Percentiles rank a stretch among this genome's conserved stretches.
Evolutionary conservation across 495 filamentous ascomycete genomes (phyloP).

Genomic region (Penicillium parvum): DNA sequence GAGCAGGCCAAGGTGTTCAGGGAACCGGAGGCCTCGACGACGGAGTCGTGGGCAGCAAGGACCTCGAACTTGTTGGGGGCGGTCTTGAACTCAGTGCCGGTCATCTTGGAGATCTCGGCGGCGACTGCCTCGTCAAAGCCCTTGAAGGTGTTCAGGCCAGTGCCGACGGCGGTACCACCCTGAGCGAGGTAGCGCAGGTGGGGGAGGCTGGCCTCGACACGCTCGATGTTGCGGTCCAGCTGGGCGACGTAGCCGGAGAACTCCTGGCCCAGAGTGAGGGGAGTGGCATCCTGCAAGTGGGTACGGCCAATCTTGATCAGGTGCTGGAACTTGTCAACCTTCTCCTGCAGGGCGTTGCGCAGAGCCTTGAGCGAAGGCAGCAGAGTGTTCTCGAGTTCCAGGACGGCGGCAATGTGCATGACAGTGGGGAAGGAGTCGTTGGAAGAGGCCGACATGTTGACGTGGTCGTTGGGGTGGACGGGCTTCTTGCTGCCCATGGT

Average conservation of each 20-base stretch:
- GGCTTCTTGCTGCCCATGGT: constrained; percentile 94
- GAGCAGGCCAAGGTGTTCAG: constrained; percentile 91
- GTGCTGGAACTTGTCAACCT: constrained; percentile 81
- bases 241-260: constrained; percentile 98
- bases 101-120: constrained; percentile 83
- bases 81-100: constrained; percentile 88
- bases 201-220: constrained; percentile 76
- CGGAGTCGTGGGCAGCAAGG: constrained; percentile 93
- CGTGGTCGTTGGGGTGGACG: constrained; percentile 98
- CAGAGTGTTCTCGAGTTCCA: constrained; percentile 84
- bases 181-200: constrained; percentile 85
- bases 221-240: constrained; percentile 83
- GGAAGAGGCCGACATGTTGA: constrained; percentile 97
- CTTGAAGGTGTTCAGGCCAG: constrained; percentile 94
- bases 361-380: constrained; percentile 78
- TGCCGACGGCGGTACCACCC: constrained; percentile 95
- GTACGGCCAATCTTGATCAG: constrained; percentile 99
- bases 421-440: constrained; percentile 99
- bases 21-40: constrained; percentile 88
- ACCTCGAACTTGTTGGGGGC: constrained; percentile 99
- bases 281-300: constrained; percentile 96
- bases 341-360: constrained; percentile 75
- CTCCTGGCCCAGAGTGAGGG: constrained; percentile 92
- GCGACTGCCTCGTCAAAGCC: constrained; percentile 94
- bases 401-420: constrained; percentile 97